These are phyloP conservation scores for Alloascoidea africana DNA, from an alignment of 805 yeast genomes.

Conservation along the genomic window DNA sequence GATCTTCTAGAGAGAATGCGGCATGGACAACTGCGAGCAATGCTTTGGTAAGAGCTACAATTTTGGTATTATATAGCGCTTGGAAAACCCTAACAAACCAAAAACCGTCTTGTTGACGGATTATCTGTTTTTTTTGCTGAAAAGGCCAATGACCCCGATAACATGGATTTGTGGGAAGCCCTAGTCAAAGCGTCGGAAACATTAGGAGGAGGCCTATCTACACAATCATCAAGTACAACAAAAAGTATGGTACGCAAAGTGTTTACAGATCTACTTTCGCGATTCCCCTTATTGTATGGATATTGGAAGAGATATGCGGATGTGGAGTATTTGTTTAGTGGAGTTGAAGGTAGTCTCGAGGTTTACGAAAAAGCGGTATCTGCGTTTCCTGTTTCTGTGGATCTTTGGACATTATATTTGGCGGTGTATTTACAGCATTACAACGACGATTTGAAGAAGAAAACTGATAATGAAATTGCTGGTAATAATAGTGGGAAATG, in stretches of 20 bases:
- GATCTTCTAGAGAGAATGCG: too few relatives aligned
- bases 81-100: too few relatives aligned
- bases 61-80: too few relatives aligned
- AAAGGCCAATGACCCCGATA: constrained; percentile 12
- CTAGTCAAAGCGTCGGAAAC: constrained; percentile 14
- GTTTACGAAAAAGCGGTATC: constrained; percentile 19
- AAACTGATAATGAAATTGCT: too few relatives aligned
- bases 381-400: constrained; percentile 15
- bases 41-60: too few relatives aligned
- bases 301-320: constrained; percentile 26
- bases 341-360: constrained; percentile 15
- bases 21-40: too few relatives aligned
- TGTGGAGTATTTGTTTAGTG: constrained; percentile 17
- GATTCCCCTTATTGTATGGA: constrained; percentile 22
- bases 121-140: not conserved
- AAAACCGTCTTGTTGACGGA: too few relatives aligned
- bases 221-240: constrained; percentile 13
- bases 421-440: constrained; percentile 15
- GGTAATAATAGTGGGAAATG: not conserved
- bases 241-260: constrained; percentile 13
- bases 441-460: constrained; percentile 8
- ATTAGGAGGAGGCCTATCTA: constrained; percentile 16
- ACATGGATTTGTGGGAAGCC: constrained; percentile 18
- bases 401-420: constrained; percentile 22
- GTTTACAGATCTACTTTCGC: constrained; percentile 15